These are phyloP conservation scores for Puccinellia tenuiflora DNA, from an alignment of 176 grass and related monocot genomes.

Conservation along the genomic window DNA sequence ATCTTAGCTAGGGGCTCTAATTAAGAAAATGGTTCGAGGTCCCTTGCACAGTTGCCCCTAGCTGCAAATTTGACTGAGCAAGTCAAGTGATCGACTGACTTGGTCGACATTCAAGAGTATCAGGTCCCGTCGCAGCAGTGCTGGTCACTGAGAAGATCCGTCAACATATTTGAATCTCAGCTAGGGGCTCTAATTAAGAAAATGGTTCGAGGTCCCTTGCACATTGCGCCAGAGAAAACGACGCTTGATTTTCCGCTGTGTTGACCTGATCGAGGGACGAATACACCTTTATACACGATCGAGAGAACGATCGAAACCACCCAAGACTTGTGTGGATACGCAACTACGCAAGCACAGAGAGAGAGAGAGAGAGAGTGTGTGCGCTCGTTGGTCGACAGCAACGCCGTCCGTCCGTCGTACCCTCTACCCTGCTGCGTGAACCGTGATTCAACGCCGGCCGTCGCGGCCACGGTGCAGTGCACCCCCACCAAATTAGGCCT, in stretches of 20 bases:
- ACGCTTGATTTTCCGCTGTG: not conserved
- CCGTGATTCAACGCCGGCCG: constrained; percentile 15
- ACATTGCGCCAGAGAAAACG: too few relatives aligned
- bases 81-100: too few relatives aligned
- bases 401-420: not conserved
- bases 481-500: not conserved
- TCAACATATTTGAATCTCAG: not conserved
- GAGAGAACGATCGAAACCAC: not conserved
- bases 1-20: too few relatives aligned
- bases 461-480: not conserved
- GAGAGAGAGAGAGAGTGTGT: too few relatives aligned
- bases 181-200: not conserved
- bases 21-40: not conserved
- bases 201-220: constrained; percentile 5
- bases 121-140: too few relatives aligned
- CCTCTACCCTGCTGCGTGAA: not conserved
- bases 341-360: not conserved
- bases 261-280: not conserved
- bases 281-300: too few relatives aligned
- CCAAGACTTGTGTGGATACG: not conserved
- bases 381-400: not conserved
- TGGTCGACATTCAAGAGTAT: too few relatives aligned
- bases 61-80: too few relatives aligned
- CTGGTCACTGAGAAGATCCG: too few relatives aligned
- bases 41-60: too few relatives aligned